These are phyloP conservation scores for Eimeria maxima DNA, from an alignment of 169 alveolate species.

Conservation along the genomic window DNA sequence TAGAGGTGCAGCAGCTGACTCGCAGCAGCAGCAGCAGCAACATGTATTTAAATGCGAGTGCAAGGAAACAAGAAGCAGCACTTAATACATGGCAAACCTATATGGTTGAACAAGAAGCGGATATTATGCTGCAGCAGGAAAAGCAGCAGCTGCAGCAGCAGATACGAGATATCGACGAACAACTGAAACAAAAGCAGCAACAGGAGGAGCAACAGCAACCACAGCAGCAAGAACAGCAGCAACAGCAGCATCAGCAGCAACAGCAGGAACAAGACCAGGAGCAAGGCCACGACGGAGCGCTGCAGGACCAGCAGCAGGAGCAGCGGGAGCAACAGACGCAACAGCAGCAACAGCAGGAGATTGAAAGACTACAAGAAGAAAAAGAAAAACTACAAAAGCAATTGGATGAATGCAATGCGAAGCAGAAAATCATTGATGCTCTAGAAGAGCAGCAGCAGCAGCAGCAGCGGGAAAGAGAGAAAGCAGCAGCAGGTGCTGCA, in stretches of 20 bases:
- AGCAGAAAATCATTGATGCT: constrained; percentile 12
- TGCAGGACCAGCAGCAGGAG: constrained; percentile 10
- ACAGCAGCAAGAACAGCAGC: background rate
- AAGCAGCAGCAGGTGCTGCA: constrained; percentile 72
- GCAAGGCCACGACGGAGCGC: constrained; percentile 10
- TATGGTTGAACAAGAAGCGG: constrained; percentile 78
- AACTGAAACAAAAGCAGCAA: constrained; percentile 26
- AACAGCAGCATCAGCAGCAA: constrained; percentile 38
- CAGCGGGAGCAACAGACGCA: background rate
- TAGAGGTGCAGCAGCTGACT: constrained; percentile 61
- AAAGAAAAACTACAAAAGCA: background rate
- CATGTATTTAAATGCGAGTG: background rate
- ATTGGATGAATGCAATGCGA: background rate
- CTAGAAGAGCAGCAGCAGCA: background rate
- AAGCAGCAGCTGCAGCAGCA: constrained; percentile 75
- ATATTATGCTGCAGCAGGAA: constrained; percentile 45
- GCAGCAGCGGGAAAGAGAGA: constrained; percentile 41
- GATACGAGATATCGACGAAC: background rate
- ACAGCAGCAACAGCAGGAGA: background rate
- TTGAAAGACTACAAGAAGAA: background rate
- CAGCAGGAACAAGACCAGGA: constrained; percentile 32
- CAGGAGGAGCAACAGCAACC: constrained; percentile 15
- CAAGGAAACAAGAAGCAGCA: constrained; percentile 50
- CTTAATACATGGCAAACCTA: constrained; percentile 74
- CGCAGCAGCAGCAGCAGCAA: constrained; percentile 8